Conservation (phyloP, 75 land plant genomes). For the Adiantum capillusveneris region DNA sequence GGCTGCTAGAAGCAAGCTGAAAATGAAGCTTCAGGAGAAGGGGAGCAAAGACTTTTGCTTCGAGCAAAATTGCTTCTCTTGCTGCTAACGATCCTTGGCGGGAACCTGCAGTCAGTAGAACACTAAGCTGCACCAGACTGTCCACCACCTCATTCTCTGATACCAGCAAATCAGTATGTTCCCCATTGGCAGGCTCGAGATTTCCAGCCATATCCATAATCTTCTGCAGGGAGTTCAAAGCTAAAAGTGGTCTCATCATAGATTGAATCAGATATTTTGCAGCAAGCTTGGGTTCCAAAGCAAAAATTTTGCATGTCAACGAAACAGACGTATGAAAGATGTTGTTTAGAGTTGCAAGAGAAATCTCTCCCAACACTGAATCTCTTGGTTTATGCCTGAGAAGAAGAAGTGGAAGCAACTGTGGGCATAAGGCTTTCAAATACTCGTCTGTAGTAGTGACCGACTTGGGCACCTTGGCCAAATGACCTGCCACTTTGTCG, state of each 20-base stretch:
- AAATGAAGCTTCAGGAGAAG: conserved; percentile 12
- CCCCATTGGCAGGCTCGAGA: too few relatives aligned
- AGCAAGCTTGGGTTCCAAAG: conserved; percentile 15
- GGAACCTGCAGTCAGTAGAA: conserved; percentile 29
- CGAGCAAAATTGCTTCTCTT: conserved; percentile 13
- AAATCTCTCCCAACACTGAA: conserved; percentile 7
- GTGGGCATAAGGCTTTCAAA: conserved; percentile 31
- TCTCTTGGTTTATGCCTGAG: conserved; percentile 1
- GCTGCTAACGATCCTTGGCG: conserved; percentile 15
- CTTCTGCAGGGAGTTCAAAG: conserved; percentile 2
- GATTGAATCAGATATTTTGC: conserved; percentile 24
- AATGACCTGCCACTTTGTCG: conserved; percentile 31
- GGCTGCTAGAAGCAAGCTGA: conserved; percentile 7
- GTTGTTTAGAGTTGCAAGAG: conserved; percentile 11
- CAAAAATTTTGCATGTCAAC: conserved; percentile 20
- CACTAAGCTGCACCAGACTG: conserved; percentile 14
- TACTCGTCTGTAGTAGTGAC: conserved; percentile 24
- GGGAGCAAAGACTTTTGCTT: conserved; percentile 7
- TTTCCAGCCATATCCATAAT: too few relatives aligned
- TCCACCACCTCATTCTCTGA: conserved; percentile 21
- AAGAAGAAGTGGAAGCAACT: conserved; percentile 25
- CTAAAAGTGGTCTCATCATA: conserved; percentile 21
- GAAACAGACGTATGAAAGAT: conserved; percentile 34
- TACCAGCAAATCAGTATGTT: neutral
- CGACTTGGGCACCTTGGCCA: conserved; percentile 32